Evolutionary conservation across 1,284 basidiomycete genomes (phyloP).

Genomic region (Ceratobasidium theobromae): DNA sequence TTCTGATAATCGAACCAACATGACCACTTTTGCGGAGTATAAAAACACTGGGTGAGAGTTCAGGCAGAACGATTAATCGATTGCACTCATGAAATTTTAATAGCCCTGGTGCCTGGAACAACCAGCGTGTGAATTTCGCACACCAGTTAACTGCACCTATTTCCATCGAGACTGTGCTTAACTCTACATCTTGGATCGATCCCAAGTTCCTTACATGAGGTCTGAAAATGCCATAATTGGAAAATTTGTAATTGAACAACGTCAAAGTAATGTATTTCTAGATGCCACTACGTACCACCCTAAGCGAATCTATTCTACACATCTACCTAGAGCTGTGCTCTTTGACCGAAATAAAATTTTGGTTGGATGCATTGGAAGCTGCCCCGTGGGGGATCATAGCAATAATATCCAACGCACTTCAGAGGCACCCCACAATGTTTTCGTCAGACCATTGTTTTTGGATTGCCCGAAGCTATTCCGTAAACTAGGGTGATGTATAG

Average conservation of each 20-base stretch:
- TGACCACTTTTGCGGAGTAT: slow-evolving; percentile 37
- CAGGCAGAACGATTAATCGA: not conserved
- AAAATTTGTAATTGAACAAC: not conserved
- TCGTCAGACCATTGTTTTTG: too few species aligned
- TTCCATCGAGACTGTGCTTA: slow-evolving; percentile 35
- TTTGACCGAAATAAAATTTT: too few species aligned
- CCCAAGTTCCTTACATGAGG: slow-evolving; percentile 32
- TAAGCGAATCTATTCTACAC: too few species aligned
- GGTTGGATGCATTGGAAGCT: too few species aligned
- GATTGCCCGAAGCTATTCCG: too few species aligned
- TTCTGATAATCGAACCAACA: slow-evolving; percentile 34
- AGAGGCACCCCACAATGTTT: too few species aligned
- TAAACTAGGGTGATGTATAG: too few species aligned
- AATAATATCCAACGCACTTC: too few species aligned
- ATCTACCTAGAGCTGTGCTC: too few species aligned
- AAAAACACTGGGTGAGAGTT: slow-evolving; percentile 34
- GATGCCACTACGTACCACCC: too few species aligned
- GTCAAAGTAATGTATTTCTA: not conserved
- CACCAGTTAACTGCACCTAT: slow-evolving; percentile 21
- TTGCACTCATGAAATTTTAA: not conserved
- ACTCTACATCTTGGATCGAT: slow-evolving; percentile 38
- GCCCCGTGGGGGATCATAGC: too few species aligned
- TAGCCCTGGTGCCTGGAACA: slow-evolving; percentile 25
- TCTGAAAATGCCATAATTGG: not conserved
- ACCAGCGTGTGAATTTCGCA: slow-evolving; percentile 32